Evolutionary conservation across 352 stramenopile genomes (phyloP).

Genomic region (Pythium folliculosum): DNA sequence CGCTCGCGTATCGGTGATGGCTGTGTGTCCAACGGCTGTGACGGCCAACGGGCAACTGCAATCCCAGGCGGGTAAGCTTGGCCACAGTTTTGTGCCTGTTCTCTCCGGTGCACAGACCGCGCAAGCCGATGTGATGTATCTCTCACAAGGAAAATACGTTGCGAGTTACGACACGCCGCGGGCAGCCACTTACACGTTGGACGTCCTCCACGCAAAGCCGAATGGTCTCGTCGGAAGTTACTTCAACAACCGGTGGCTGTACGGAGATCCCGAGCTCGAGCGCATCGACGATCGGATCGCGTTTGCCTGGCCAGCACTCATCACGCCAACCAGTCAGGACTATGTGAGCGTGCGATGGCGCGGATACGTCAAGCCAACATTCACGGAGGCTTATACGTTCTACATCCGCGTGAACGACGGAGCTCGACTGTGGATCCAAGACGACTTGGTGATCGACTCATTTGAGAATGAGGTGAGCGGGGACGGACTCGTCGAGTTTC

Average conservation of each 20-base stretch:
- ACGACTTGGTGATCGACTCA: constrained; percentile 80
- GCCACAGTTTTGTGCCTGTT: constrained; percentile 69
- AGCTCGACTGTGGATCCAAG: constrained; percentile 79
- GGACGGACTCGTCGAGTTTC: constrained; percentile 18
- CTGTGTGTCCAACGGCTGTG: constrained; percentile 47
- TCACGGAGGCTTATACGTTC: constrained; percentile 86
- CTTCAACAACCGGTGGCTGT: constrained; percentile 96
- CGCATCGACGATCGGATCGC: constrained; percentile 89
- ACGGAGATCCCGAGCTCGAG: constrained; percentile 77
- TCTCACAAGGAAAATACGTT: constrained; percentile 76
- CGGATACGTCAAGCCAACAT: constrained; percentile 85
- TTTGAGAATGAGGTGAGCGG: constrained; percentile 58
- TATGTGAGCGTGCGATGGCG: constrained; percentile 94
- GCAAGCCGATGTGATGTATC: constrained; percentile 64
- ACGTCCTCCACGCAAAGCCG: constrained; percentile 69
- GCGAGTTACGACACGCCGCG: constrained; percentile 89
- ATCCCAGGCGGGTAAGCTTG: constrained; percentile 36
- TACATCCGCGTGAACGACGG: constrained; percentile 82
- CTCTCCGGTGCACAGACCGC: constrained; percentile 54
- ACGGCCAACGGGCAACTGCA: constrained; percentile 31
- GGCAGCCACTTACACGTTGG: constrained; percentile 85
- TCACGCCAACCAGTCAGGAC: constrained; percentile 91
- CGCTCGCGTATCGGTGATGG: constrained; percentile 41
- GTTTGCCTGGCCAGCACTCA: constrained; percentile 91
- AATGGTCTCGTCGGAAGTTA: constrained; percentile 91